phyloP scores from a whole-genome alignment of 768 basidiomycete genomes.

The Boletus huronensis region DNA sequence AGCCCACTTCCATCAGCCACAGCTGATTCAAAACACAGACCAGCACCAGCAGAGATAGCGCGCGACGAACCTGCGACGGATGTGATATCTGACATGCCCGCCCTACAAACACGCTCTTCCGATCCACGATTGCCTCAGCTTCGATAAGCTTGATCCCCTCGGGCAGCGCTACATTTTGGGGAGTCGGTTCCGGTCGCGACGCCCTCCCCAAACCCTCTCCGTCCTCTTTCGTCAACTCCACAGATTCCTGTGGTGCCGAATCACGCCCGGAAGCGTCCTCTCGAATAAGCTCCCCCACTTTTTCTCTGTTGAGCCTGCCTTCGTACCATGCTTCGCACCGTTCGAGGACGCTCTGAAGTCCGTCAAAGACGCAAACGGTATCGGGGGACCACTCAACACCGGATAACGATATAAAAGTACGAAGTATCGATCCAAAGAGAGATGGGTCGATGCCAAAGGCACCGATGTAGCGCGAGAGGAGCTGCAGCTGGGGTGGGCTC shows the following conservation, averaged over 20 bases:
- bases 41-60: neutral
- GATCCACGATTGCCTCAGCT: constrained; percentile 79
- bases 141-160: constrained; percentile 63
- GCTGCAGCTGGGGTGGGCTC: constrained; percentile 77
- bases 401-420: constrained; percentile 74
- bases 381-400: constrained; percentile 78
- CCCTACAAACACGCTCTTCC: constrained; percentile 84
- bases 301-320: constrained; percentile 55
- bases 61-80: constrained; percentile 59
- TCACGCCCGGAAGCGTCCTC: constrained; percentile 43
- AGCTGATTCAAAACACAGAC: neutral
- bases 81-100: constrained; percentile 77
- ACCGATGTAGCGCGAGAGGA: constrained; percentile 81
- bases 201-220: constrained; percentile 1
- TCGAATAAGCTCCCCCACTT: constrained; percentile 50
- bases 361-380: constrained; percentile 82
- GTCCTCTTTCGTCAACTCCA: constrained; percentile 1
- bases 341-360: constrained; percentile 72
- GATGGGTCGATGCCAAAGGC: constrained; percentile 68
- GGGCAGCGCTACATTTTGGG: constrained; percentile 38
- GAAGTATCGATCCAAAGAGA: constrained; percentile 73
- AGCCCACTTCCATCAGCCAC: neutral
- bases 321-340: constrained; percentile 67
- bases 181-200: neutral
- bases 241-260: constrained; percentile 6